Evolutionary conservation across 345 rosid genomes (phyloP), one percentile per base, ranked within the genome.

Genomic region (Hypericum perforatum): DNA sequence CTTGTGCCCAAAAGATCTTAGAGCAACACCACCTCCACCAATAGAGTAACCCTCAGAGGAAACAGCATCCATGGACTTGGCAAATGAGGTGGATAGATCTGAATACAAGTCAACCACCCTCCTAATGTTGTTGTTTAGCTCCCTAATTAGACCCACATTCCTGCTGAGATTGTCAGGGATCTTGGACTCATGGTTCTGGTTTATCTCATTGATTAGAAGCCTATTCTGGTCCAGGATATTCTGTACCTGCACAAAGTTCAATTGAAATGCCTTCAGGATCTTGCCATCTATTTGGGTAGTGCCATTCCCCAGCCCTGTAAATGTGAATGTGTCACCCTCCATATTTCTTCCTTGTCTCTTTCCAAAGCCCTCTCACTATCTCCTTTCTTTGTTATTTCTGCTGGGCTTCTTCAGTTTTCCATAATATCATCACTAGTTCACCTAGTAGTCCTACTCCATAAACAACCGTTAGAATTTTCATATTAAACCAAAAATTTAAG

Each of bases 141-240:
- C 72, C 49, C 57, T 57, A 43, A 67, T 62, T 63, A 67, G 41
- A 15, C 72, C 72, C 51, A 67, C 63, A 22, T 67, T 62, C 45
- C 67, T 58, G 12, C 57, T 61, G 63, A 67, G 48, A 52, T 62
- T 67, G 43, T 67, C 66, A 0, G 67, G 72, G 53, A 62, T 16
- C 67, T 57, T 67, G 0, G 72, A 67, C 38, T 67, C 71, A 14
- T 67, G 71, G 58, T 62, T 67, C 41, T 62, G 72, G 65, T 67
- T 62, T 53, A 65, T 65, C 39, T 65, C 69, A 41, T 65, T 65
- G 50, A 65, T 65, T 11, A 65, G 56, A 54, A 65, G 37, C 53
- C 69, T 53, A 59, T 65, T 65, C 39, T 65, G 69, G 43, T 65
- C 69, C 7, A 65, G 57, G 37, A 67, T 67, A 52, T 53, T 63